These are phyloP conservation scores for Backusella tuberculispora DNA, from an alignment of 192 early-diverging fungal species.

Conservation along the genomic window DNA sequence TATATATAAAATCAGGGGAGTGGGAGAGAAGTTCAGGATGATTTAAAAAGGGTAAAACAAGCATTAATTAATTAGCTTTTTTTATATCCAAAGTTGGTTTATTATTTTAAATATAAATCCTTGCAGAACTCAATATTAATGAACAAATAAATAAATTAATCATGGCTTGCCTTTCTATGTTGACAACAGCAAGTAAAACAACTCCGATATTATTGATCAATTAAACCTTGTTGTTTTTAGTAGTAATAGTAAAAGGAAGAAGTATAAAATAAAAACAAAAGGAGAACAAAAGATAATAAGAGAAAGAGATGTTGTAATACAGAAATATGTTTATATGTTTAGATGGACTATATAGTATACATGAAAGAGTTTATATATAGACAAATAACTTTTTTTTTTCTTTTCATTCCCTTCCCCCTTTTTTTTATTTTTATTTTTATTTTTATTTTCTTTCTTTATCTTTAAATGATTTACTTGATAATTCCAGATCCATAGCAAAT, in stretches of 20 bases:
- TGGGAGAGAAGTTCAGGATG: conserved; percentile 4
- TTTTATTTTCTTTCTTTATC: neutral
- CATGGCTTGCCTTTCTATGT: neutral
- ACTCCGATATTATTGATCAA: neutral
- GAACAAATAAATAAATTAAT: neutral
- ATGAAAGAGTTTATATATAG: too few relatives aligned
- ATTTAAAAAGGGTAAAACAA: conserved; percentile 13
- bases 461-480: neutral
- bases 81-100: neutral
- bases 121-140: neutral
- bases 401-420: too few relatives aligned
- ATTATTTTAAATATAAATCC: neutral
- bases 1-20: neutral
- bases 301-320: too few relatives aligned
- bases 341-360: too few relatives aligned
- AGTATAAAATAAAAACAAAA: too few relatives aligned
- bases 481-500: neutral
- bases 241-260: too few relatives aligned
- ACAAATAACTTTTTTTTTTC: too few relatives aligned
- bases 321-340: too few relatives aligned
- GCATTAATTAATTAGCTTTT: conserved; percentile 8
- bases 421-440: too few relatives aligned
- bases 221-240: too few relatives aligned
- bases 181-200: conserved; percentile 12
- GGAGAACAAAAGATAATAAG: too few relatives aligned